These are phyloP conservation scores for Microbotryomycetes sp. DNA, from an alignment of 1,284 basidiomycete species.

Conservation along the genomic window DNA sequence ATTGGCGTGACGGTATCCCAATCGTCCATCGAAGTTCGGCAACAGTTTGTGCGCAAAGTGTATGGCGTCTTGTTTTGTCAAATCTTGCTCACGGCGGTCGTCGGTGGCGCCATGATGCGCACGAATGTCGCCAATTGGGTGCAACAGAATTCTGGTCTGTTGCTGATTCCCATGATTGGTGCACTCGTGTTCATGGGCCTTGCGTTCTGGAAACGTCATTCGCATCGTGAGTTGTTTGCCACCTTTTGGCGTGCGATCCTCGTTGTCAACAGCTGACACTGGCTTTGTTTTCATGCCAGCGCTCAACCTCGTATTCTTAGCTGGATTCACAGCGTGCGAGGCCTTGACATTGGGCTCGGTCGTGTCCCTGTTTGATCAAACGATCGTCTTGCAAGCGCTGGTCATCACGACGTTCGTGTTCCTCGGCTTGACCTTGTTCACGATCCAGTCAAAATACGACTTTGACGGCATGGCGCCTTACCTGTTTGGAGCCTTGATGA, in stretches of 20 bases:
- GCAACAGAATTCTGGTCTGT: constrained; percentile 16
- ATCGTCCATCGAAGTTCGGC: constrained; percentile 24
- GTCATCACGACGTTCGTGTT: constrained; percentile 81
- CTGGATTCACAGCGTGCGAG: constrained; percentile 70
- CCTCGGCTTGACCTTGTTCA: constrained; percentile 49
- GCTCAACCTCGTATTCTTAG: constrained; percentile 67
- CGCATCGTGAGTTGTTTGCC: constrained; percentile 49
- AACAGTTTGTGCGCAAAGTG: constrained; percentile 36
- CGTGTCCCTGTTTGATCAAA: constrained; percentile 65
- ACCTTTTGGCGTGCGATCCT: not conserved
- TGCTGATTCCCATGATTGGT: constrained; percentile 16
- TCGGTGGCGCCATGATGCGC: constrained; percentile 21
- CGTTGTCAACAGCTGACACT: not conserved
- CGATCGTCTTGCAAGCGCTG: constrained; percentile 78
- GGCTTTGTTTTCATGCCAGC: constrained; percentile 39
- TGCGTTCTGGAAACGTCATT: constrained; percentile 81
- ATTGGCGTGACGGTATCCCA: constrained; percentile 33
- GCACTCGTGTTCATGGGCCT: constrained; percentile 64
- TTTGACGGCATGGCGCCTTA: constrained; percentile 77
- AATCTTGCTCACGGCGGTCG: constrained; percentile 21
- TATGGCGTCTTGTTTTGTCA: constrained; percentile 33
- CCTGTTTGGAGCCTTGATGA: constrained; percentile 69
- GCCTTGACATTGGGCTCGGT: constrained; percentile 70
- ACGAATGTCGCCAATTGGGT: constrained; percentile 19
- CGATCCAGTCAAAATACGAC: constrained; percentile 58